Percentiles rank a stretch among this genome's conserved stretches.
phyloP scores from a whole-genome alignment of 768 basidiomycete genomes.

The Dictyophora rubrovolvata region DNA sequence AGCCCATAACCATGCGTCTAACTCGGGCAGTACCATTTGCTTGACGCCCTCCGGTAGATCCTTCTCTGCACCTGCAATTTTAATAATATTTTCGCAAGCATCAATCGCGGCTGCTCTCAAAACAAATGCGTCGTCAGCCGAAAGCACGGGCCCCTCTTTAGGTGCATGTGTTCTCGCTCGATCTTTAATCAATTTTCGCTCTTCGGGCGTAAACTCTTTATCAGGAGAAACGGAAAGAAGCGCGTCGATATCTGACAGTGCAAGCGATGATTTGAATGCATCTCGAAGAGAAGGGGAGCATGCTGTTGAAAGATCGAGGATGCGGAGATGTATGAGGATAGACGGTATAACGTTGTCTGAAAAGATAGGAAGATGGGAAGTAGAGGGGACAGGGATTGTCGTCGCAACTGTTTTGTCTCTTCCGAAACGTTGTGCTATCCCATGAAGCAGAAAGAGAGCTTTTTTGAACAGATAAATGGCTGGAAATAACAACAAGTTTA shows the following conservation, averaged over 20 bases:
- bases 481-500: conserved; percentile 20
- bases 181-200: conserved; percentile 13
- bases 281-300: conserved; percentile 5
- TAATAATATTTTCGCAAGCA: conserved; percentile 62
- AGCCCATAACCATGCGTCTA: conserved; percentile 78
- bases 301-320: conserved; percentile 52
- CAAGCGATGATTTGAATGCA: conserved; percentile 23
- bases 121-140: conserved; percentile 52
- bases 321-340: conserved; percentile 65
- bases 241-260: conserved; percentile 19
- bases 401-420: conserved; percentile 25
- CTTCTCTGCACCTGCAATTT: conserved; percentile 19
- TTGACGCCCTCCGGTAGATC: conserved; percentile 34
- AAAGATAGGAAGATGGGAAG: conserved; percentile 52
- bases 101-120: conserved; percentile 73
- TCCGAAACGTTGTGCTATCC: conserved; percentile 53
- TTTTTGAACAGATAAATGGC: conserved; percentile 90
- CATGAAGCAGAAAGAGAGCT: conserved; percentile 72
- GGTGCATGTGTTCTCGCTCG: conserved; percentile 14
- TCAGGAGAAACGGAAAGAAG: conserved; percentile 29
- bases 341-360: conserved; percentile 79
- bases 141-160: conserved; percentile 45
- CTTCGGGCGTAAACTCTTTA: conserved; percentile 7
- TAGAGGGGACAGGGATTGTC: conserved; percentile 55
- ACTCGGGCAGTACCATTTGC: conserved; percentile 43